These are phyloP conservation scores for Trametes cubensis DNA, from an alignment of 768 basidiomycete genomes.

Conservation along the genomic window DNA sequence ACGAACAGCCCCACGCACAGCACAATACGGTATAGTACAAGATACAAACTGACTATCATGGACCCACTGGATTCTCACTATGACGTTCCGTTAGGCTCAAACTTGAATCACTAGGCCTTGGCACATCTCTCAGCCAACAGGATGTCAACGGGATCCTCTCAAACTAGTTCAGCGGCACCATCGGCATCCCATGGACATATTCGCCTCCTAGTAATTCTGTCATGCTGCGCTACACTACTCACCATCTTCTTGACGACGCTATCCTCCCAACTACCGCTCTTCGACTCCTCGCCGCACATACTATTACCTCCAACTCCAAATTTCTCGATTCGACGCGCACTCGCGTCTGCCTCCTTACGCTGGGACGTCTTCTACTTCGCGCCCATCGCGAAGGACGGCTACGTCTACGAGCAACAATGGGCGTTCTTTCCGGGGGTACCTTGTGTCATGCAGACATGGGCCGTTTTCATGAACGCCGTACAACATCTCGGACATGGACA, in stretches of 20 bases:
- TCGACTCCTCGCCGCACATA: constrained; percentile 32
- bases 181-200: not conserved
- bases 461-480: not conserved
- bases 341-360: constrained; percentile 51
- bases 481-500: not conserved
- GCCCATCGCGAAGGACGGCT: constrained; percentile 61
- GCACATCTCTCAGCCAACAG: too few relatives aligned
- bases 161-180: not conserved
- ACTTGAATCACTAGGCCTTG: too few relatives aligned
- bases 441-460: constrained; percentile 46
- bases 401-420: constrained; percentile 78
- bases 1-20: too few relatives aligned
- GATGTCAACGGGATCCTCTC: too few relatives aligned
- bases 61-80: too few relatives aligned
- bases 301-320: constrained; percentile 6
- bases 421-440: constrained; percentile 84
- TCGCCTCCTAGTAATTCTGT: not conserved
- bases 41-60: too few relatives aligned
- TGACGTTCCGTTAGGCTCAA: too few relatives aligned
- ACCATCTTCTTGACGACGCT: constrained; percentile 17
- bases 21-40: too few relatives aligned
- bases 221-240: not conserved
- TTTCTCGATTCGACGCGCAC: constrained; percentile 8
- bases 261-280: constrained; percentile 28
- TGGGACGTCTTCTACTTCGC: constrained; percentile 91